Conservation (phyloP, 352 stramenopile species). For the Phytophthora foliorum region DNA sequence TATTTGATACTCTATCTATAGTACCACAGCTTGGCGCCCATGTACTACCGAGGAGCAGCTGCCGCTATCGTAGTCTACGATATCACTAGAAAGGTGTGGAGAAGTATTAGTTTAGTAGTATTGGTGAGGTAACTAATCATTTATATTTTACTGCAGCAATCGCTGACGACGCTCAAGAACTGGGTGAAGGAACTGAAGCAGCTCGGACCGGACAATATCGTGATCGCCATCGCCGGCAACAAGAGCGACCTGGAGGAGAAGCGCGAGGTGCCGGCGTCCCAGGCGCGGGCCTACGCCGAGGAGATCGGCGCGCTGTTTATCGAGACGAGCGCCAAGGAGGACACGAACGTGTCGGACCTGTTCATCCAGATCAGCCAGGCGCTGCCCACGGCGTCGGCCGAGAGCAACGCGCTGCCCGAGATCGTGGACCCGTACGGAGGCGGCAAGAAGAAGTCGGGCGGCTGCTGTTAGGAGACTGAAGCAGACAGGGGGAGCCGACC, state of each 20-base stretch:
- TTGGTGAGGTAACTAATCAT: too few species aligned
- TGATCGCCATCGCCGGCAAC: constrained; percentile 96
- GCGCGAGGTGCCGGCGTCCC: constrained; percentile 87
- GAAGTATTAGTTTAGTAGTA: constrained; percentile 26
- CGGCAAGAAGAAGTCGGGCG: constrained; percentile 86
- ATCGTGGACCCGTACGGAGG: constrained; percentile 88
- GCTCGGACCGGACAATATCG: constrained; percentile 93
- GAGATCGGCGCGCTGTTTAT: constrained; percentile 95
- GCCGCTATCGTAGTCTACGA: constrained; percentile 99
- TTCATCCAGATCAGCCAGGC: constrained; percentile 94
- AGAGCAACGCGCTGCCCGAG: constrained; percentile 87
- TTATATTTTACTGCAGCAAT: constrained; percentile 77
- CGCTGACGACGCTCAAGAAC: constrained; percentile 94
- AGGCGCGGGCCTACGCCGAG: constrained; percentile 92
- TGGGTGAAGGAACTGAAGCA: constrained; percentile 96
- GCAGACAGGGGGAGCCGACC: constrained; percentile 6
- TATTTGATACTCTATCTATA: constrained; percentile 28
- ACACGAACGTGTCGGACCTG: constrained; percentile 94
- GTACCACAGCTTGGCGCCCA: constrained; percentile 97
- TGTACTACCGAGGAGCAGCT: constrained; percentile 99
- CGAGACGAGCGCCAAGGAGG: constrained; percentile 95
- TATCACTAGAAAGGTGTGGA: constrained; percentile 95
- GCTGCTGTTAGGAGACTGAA: constrained; percentile 69
- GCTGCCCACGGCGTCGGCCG: constrained; percentile 70
- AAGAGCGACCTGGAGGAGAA: constrained; percentile 95